A percentile compares a stretch with the other conserved stretches of the same genome.
Evolutionary conservation across 2,329 filamentous ascomycete species (phyloP).

Genomic region (Didymella exigua): DNA sequence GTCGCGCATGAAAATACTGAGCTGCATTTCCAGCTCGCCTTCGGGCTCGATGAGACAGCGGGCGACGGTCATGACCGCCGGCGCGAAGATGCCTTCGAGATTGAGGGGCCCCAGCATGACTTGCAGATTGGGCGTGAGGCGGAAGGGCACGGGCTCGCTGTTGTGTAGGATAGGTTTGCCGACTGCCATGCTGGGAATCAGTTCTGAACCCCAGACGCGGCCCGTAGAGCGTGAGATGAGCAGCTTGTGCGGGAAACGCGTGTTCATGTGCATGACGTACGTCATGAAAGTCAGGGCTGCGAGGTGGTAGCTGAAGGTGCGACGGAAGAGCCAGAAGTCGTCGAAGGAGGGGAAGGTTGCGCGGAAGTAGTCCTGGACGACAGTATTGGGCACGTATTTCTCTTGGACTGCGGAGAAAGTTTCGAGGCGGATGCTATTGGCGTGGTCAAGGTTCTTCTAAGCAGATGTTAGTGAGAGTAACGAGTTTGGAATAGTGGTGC

Average conservation of each 20-base stretch:
- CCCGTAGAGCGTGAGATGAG: constrained; percentile 85
- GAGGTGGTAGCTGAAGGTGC: constrained; percentile 95
- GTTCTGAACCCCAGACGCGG: constrained; percentile 94
- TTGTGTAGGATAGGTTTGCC: constrained; percentile 91
- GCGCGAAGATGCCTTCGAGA: constrained; percentile 95
- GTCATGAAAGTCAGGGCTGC: constrained; percentile 97
- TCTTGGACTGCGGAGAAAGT: constrained; percentile 95
- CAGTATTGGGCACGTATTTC: constrained; percentile 83
- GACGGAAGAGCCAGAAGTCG: constrained; percentile 98
- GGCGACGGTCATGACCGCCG: constrained; percentile 93
- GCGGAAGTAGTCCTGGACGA: constrained; percentile 89
- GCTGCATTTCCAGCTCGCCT: constrained; percentile 86
- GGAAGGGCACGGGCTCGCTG: constrained; percentile 94
- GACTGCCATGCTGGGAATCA: constrained; percentile 86
- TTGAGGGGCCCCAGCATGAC: constrained; percentile 94
- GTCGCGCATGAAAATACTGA: constrained; percentile 93
- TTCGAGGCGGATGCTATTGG: constrained; percentile 77
- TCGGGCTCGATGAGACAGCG: constrained; percentile 86
- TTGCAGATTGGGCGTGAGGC: constrained; percentile 93
- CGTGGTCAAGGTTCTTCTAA: constrained; percentile 72
- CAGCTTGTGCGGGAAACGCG: constrained; percentile 94
- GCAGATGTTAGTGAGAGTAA: constrained; percentile 18
- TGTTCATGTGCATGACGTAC: constrained; percentile 96
- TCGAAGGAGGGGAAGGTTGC: constrained; percentile 83
- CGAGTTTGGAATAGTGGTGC: constrained; percentile 1